Conservation (phyloP, 2,329 filamentous ascomycete genomes). For the Colletotrichum liaoningense region DNA sequence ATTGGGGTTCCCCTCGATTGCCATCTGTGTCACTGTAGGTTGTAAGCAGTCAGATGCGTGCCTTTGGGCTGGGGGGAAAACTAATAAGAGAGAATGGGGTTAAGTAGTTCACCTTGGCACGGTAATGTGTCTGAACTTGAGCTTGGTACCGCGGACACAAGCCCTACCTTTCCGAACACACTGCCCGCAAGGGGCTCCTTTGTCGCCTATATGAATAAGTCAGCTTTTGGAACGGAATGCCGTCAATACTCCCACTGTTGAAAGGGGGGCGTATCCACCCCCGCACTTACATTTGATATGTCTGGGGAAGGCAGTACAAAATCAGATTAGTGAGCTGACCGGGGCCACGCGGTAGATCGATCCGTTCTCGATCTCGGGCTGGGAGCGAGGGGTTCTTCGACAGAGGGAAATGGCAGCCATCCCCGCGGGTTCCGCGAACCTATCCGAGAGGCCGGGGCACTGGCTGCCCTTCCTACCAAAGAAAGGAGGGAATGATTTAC, state of each 20-base stretch:
- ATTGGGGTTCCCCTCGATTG: not conserved
- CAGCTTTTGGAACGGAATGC: not conserved
- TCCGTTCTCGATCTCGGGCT: too few relatives aligned
- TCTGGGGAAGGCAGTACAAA: not conserved
- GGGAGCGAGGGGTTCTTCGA: not conserved
- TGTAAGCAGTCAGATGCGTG: not conserved
- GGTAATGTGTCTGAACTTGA: constrained; percentile 24
- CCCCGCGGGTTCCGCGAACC: not conserved
- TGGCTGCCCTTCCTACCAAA: too few relatives aligned
- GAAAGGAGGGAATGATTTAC: too few relatives aligned
- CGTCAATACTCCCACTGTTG: not conserved
- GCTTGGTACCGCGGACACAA: constrained; percentile 11
- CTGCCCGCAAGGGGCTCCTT: constrained; percentile 22
- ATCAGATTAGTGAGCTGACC: not conserved
- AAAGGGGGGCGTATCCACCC: not conserved
- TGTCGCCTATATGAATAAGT: constrained; percentile 1
- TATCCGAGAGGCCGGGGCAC: not conserved
- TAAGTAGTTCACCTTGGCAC: not conserved
- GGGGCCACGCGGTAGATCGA: not conserved
- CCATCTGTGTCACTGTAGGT: not conserved
- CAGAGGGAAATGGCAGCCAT: not conserved
- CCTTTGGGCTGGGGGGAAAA: too few relatives aligned
- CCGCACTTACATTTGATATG: constrained; percentile 27
- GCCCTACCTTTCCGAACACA: not conserved
- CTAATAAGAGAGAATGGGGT: too few relatives aligned